Conservation (phyloP, 441 rosid species). For the Caryocar brasiliense region DNA sequence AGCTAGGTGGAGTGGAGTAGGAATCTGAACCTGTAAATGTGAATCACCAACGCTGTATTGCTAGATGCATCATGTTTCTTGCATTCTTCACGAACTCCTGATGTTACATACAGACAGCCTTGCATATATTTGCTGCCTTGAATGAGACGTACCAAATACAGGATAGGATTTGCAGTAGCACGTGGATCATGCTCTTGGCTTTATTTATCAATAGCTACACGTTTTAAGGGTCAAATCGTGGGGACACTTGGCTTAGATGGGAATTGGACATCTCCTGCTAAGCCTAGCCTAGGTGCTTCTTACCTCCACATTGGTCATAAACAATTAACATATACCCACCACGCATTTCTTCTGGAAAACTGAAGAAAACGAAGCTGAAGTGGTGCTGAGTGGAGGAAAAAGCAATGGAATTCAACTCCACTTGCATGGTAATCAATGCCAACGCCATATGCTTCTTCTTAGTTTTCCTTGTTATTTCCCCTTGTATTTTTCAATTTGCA, state of each 20-base stretch:
- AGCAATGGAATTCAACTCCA: conserved; percentile 19
- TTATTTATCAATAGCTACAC: background rate
- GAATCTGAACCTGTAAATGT: too few species aligned
- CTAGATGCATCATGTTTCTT: too few species aligned
- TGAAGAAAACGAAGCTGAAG: background rate
- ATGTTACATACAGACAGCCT: too few species aligned
- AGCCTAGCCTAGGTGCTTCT: too few species aligned
- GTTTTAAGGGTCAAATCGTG: background rate
- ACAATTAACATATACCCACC: too few species aligned
- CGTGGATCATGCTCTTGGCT: background rate
- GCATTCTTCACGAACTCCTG: too few species aligned
- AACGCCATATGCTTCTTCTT: background rate
- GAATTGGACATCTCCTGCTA: too few species aligned
- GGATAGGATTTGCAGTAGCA: background rate
- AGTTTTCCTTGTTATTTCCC: background rate
- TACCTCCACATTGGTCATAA: too few species aligned
- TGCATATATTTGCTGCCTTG: too few species aligned
- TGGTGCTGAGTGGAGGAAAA: background rate
- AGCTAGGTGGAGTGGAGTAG: too few species aligned
- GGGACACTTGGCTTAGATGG: background rate
- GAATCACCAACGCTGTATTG: too few species aligned
- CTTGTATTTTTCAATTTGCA: background rate
- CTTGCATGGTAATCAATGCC: conserved; percentile 15
- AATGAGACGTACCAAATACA: too few species aligned
- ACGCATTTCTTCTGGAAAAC: background rate